These are phyloP conservation scores for Copromyces sp. DNA, from an alignment of 495 filamentous ascomycete species.

Conservation along the genomic window DNA sequence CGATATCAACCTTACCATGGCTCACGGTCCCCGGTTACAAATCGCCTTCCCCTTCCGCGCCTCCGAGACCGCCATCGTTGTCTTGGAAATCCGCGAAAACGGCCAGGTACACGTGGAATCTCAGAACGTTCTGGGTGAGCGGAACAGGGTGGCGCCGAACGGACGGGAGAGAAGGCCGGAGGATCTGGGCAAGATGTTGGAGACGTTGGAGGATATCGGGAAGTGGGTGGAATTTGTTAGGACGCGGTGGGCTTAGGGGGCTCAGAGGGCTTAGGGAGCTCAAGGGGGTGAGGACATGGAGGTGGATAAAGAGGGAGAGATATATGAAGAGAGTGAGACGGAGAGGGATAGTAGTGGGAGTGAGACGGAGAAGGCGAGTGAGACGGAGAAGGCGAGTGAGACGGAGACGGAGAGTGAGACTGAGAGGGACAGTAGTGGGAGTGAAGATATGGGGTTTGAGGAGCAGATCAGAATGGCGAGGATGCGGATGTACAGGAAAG, in stretches of 20 bases:
- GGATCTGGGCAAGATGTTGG: constrained; percentile 28
- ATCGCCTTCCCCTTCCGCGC: constrained; percentile 40
- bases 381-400: too few species aligned
- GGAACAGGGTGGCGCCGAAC: constrained; percentile 11
- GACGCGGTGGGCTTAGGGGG: constrained; percentile 20
- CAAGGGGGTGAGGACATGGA: not conserved
- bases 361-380: too few species aligned
- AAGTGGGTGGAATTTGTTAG: constrained; percentile 47
- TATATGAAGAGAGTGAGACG: too few species aligned
- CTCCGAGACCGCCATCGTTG: constrained; percentile 30
- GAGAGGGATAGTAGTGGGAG: too few species aligned
- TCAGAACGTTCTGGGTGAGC: constrained; percentile 29
- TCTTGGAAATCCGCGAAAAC: constrained; percentile 52
- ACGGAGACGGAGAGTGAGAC: too few species aligned
- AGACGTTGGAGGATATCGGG: constrained; percentile 40
- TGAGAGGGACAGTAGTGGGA: not conserved
- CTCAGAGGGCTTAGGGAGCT: not conserved
- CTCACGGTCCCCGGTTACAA: constrained; percentile 36
- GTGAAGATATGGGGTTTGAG: too few species aligned
- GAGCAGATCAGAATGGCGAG: not conserved
- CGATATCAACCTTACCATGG: constrained; percentile 38
- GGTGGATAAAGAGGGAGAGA: not conserved
- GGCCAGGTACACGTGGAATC: constrained; percentile 42
- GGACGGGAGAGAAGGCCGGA: constrained; percentile 13
- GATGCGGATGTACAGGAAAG: not conserved